phyloP scores from a whole-genome alignment of 1,139 yeast genomes.

The Suhomyces kunorum region DNA sequence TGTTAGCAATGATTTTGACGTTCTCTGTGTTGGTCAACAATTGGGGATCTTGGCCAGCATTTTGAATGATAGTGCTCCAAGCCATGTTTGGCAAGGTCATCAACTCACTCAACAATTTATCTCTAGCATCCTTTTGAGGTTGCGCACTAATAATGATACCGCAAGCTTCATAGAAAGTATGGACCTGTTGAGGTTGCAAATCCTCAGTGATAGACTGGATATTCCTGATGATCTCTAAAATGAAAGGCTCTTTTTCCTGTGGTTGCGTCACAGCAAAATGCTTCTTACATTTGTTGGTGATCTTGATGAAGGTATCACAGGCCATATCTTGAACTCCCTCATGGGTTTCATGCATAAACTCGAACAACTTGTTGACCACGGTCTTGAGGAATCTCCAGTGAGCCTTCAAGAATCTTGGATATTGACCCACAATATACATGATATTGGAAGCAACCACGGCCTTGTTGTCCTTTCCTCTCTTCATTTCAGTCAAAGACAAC shows the following conservation, averaged over 20 bases:
- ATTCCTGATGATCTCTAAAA: slow-evolving; percentile 81
- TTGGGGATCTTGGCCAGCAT: slow-evolving; percentile 88
- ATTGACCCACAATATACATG: slow-evolving; percentile 99
- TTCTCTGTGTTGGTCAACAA: slow-evolving; percentile 80
- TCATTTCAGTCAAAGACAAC: slow-evolving; percentile 88
- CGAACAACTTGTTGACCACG: slow-evolving; percentile 91
- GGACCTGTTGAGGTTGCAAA: slow-evolving; percentile 95
- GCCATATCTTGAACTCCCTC: slow-evolving; percentile 99
- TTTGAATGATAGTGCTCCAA: slow-evolving; percentile 86
- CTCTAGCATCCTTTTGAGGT: slow-evolving; percentile 60
- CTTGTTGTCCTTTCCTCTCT: slow-evolving; percentile 95
- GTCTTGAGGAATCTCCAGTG: slow-evolving; percentile 98
- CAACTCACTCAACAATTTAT: slow-evolving; percentile 69
- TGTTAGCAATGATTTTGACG: slow-evolving; percentile 89
- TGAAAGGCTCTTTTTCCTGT: slow-evolving; percentile 89
- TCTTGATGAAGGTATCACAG: slow-evolving; percentile 96
- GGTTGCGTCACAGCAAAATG: slow-evolving; percentile 90
- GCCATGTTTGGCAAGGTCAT: slow-evolving; percentile 94
- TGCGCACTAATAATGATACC: slow-evolving; percentile 93
- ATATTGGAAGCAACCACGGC: slow-evolving; percentile 99
- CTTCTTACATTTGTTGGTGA: slow-evolving; percentile 90
- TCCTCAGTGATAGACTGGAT: slow-evolving; percentile 88
- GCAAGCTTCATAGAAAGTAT: slow-evolving; percentile 96
- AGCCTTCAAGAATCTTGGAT: slow-evolving; percentile 94
- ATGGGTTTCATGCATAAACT: slow-evolving; percentile 98